These are phyloP conservation scores for Monosporascus sp. DNA, from an alignment of 2,329 filamentous ascomycete species.

Conservation along the genomic window DNA sequence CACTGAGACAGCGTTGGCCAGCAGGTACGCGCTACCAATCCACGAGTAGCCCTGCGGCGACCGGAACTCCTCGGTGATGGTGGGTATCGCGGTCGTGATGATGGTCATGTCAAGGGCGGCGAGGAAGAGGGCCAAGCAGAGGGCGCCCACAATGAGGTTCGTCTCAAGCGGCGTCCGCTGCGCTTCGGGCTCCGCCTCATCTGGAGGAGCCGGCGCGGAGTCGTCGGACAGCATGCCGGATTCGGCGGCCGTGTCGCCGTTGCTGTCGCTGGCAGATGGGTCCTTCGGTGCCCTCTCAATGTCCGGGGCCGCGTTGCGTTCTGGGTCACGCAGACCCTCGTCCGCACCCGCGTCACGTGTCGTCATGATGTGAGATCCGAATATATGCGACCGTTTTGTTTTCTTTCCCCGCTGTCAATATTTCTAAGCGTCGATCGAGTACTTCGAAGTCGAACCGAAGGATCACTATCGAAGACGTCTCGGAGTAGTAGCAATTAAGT, in stretches of 20 bases:
- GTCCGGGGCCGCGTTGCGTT: not conserved
- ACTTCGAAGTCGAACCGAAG: too few relatives aligned
- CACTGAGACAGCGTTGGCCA: slow-evolving; percentile 61
- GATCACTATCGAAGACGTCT: too few relatives aligned
- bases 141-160: slow-evolving; percentile 24
- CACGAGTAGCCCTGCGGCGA: slow-evolving; percentile 69
- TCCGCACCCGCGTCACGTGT: not conserved
- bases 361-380: not conserved
- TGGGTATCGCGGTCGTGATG: slow-evolving; percentile 61
- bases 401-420: not conserved
- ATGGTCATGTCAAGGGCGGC: slow-evolving; percentile 56
- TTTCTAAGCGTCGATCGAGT: not conserved
- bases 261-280: not conserved
- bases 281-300: not conserved
- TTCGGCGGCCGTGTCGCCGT: slow-evolving; percentile 2
- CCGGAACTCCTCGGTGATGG: slow-evolving; percentile 57
- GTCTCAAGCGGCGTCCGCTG: slow-evolving; percentile 24
- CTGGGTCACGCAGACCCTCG: not conserved
- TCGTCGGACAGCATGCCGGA: not conserved
- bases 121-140: slow-evolving; percentile 40
- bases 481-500: too few relatives aligned
- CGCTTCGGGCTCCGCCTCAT: slow-evolving; percentile 8
- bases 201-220: not conserved
- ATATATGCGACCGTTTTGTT: not conserved
- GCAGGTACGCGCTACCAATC: slow-evolving; percentile 70